phyloP scores from a whole-genome alignment of 1,139 yeast species.

The Insectozyma bohioensis region DNA sequence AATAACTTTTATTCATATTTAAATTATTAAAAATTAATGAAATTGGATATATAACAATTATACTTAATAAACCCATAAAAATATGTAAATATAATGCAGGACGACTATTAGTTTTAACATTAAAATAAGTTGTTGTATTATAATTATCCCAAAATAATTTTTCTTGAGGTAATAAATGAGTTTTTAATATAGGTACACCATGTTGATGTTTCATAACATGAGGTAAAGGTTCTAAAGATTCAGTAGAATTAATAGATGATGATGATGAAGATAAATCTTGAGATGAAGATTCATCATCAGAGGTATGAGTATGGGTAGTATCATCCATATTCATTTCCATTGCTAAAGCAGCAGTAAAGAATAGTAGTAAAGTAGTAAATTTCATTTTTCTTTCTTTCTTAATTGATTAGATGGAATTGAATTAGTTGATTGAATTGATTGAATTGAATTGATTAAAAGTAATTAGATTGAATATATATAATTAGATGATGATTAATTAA shows the following conservation, averaged over 20 bases:
- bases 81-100: constrained; percentile 61
- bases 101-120: constrained; percentile 49
- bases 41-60: constrained; percentile 67
- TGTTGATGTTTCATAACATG: constrained; percentile 60
- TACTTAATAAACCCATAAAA: constrained; percentile 41
- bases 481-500: neutral
- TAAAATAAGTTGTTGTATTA: constrained; percentile 78
- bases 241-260: constrained; percentile 1
- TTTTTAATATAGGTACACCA: constrained; percentile 75
- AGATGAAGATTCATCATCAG: constrained; percentile 4
- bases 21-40: constrained; percentile 64
- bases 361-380: no score
- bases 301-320: constrained; percentile 2
- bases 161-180: constrained; percentile 70
- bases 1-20: constrained; percentile 50
- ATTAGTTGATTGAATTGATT: no score
- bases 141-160: constrained; percentile 75
- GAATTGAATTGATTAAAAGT: no score
- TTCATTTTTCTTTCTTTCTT: no score
- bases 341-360: no score
- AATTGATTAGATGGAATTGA: no score
- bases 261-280: no score
- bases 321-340: no score
- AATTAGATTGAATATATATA: no score
- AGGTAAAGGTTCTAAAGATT: constrained; percentile 33